These are phyloP conservation scores for Astrephomene gubernaculifera DNA, from an alignment of 139 green algal genomes.

Conservation along the genomic window DNA sequence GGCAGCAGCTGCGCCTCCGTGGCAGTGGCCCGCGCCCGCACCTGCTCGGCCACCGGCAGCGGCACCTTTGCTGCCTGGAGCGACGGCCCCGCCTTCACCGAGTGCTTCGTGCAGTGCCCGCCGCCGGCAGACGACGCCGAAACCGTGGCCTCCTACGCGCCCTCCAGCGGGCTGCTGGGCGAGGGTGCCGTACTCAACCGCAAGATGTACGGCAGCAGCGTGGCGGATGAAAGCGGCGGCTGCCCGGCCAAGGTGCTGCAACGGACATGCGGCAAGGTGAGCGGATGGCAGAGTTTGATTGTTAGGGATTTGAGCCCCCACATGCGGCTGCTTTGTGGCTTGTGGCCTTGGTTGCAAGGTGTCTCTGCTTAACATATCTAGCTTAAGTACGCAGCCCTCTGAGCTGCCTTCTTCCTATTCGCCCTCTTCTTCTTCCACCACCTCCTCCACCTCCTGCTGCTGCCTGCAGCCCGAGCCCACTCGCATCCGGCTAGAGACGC, in stretches of 20 bases:
- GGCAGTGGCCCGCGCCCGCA: neutral
- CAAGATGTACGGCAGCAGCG: slow-evolving; percentile 20
- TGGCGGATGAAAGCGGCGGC: neutral
- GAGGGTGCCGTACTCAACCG: neutral
- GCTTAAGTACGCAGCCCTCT: neutral
- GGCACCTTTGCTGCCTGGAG: neutral
- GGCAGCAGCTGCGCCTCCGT: slow-evolving; percentile 1
- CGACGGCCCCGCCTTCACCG: neutral
- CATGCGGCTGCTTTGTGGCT: too few relatives aligned
- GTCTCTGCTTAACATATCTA: neutral
- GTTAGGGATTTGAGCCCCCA: too few relatives aligned
- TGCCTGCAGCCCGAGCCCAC: neutral
- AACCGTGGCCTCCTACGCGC: neutral
- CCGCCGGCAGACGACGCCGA: neutral
- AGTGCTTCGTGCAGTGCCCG: slow-evolving; percentile 22
- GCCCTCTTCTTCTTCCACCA: neutral
- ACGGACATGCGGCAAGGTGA: slow-evolving; percentile 3
- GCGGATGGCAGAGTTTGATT: neutral
- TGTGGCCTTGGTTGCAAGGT: too few relatives aligned
- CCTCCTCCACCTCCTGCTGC: neutral
- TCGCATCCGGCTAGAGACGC: neutral
- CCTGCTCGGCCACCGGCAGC: neutral
- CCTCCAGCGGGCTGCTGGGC: neutral
- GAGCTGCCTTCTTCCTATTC: neutral
- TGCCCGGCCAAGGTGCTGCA: slow-evolving; percentile 6